These are phyloP conservation scores for Wakefieldia striispora DNA, from an alignment of 768 basidiomycete species.

Conservation along the genomic window DNA sequence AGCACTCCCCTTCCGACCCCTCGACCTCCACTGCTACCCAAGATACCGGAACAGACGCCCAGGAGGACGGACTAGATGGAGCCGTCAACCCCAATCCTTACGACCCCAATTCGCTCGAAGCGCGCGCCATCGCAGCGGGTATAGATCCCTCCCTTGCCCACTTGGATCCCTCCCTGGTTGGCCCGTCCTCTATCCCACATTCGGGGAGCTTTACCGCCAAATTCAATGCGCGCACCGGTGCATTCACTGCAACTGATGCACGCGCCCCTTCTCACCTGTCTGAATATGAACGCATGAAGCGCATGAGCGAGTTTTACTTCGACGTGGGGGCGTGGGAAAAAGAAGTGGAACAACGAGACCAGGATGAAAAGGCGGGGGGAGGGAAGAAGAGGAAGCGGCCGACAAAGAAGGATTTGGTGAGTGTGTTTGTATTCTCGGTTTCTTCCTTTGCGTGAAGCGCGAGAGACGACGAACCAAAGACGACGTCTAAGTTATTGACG, in stretches of 20 bases:
- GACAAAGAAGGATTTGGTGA: conserved; percentile 80
- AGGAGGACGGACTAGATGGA: conserved; percentile 21
- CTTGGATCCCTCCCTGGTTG: conserved; percentile 69
- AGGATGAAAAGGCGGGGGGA: conserved; percentile 48
- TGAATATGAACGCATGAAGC: conserved; percentile 71
- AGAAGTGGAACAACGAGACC: conserved; percentile 52
- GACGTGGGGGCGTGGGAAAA: conserved; percentile 80
- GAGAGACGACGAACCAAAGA: conserved; percentile 22
- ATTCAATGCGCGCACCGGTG: conserved; percentile 81
- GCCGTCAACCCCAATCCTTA: conserved; percentile 16
- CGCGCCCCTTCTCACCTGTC: conserved; percentile 75
- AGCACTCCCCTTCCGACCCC: conserved; percentile 32
- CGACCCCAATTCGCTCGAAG: conserved; percentile 52
- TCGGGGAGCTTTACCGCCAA: conserved; percentile 59
- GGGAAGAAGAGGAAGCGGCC: conserved; percentile 76
- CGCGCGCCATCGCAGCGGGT: conserved; percentile 72
- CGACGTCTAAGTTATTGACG: conserved; percentile 10
- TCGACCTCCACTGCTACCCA: conserved; percentile 19
- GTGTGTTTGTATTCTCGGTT: conserved; percentile 36
- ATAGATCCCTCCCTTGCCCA: conserved; percentile 81
- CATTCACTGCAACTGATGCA: conserved; percentile 63
- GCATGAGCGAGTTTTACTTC: conserved; percentile 89
- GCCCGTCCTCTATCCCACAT: conserved; percentile 29
- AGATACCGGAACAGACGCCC: conserved; percentile 20
- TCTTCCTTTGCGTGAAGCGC: conserved; percentile 16